Percentiles rank a stretch among this genome's conserved stretches.
Evolutionary conservation across 2,329 filamentous ascomycete genomes (phyloP).

Genomic region (Colletotrichum filicis): DNA sequence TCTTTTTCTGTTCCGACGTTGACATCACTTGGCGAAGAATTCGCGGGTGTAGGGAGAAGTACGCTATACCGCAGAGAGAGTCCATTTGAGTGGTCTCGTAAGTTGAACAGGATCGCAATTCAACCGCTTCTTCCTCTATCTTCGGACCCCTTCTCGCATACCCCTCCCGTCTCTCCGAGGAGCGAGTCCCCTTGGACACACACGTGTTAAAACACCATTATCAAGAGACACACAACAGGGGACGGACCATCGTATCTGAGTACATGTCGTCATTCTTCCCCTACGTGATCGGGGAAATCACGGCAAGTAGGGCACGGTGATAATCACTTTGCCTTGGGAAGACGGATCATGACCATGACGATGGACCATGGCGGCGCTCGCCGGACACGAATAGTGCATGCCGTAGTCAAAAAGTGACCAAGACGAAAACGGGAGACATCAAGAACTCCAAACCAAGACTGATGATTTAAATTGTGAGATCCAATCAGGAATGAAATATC

Average conservation of each 20-base stretch:
- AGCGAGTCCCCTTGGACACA: background rate
- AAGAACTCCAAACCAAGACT: too few relatives aligned
- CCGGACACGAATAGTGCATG: background rate
- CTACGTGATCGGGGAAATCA: background rate
- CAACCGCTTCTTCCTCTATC: background rate
- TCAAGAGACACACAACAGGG: background rate
- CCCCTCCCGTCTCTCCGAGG: background rate
- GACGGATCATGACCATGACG: too few relatives aligned
- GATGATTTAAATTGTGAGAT: too few relatives aligned
- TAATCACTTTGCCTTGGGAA: too few relatives aligned
- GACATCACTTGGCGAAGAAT: background rate
- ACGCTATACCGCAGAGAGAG: background rate
- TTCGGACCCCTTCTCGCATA: background rate
- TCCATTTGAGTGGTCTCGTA: background rate
- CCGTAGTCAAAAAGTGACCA: too few relatives aligned
- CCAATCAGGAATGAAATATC: too few relatives aligned
- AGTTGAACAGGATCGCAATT: background rate
- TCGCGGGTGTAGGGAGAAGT: background rate
- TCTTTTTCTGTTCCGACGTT: background rate
- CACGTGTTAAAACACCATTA: background rate
- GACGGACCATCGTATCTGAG: background rate
- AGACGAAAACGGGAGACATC: too few relatives aligned
- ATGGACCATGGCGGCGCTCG: background rate
- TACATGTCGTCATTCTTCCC: background rate
- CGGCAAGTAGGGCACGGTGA: too few relatives aligned